Evolutionary conservation across 2,329 filamentous ascomycete genomes (phyloP), one percentile per base, ranked within the genome.

Genomic region (Raffaelea deltoideospora): DNA sequence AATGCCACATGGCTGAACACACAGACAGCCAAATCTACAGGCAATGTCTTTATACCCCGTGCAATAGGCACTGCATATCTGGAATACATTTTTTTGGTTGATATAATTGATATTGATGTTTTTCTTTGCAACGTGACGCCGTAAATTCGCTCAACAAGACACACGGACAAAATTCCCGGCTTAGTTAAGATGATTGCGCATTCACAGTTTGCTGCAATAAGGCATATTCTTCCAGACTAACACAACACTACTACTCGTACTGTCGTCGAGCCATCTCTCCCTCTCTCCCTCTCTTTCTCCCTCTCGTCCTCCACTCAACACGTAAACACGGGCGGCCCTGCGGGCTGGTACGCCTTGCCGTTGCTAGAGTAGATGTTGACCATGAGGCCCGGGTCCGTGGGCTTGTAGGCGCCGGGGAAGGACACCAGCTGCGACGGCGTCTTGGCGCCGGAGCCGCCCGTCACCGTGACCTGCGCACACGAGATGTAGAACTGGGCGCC

Each of bases 401-500:
- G n/a, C 36, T 43, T 40, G 35, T 43, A 43, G 17, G 41, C 41
- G 21, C 41, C 41, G n/a, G 41, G 41, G 33, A 43, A 43, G 13
- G 38, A 21, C 15, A 43, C 41, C n/a, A 43, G 36, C 18, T 40
- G 20, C 14, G 38, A 32, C 1, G 41, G 41, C 27, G 21, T 38
- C 41, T 43, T 40, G 26, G 35, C n/a, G 3, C 41, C 41, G 4
- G 20, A 23, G 21, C 41, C 41, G 18, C 41, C 41, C 13, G 35
- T 27, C 15, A 43, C 38, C 33, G 23, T 38, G 24, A 43, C 23
- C 33, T 43, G 38, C 7, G 41, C 41, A 17, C 38, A 43, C n/a
- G 39, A 40, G 13, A 43, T 43, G 36, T 43, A 43, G 31, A 43
- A 43, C 35, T 43, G 41, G 7, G 41, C 41, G 18, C 41, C 41